These are phyloP conservation scores for Agrocybe praecox DNA, from an alignment of 768 basidiomycete genomes.

Conservation along the genomic window DNA sequence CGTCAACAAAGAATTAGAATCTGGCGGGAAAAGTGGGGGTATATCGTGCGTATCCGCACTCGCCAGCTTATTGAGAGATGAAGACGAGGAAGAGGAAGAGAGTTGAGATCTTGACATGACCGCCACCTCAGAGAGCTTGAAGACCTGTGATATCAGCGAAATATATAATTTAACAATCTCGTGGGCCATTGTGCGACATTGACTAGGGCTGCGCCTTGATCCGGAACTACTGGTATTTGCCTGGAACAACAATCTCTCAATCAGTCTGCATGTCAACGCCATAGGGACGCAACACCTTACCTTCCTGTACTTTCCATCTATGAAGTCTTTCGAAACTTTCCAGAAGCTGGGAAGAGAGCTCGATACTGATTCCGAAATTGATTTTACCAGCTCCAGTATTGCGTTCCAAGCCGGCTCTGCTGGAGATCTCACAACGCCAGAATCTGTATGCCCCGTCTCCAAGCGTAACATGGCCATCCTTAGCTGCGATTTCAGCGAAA, in stretches of 20 bases:
- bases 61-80: background rate
- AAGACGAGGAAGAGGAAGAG: background rate
- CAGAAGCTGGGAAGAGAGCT: slow-evolving; percentile 87
- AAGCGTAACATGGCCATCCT: slow-evolving; percentile 57
- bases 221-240: slow-evolving; percentile 33
- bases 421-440: slow-evolving; percentile 56
- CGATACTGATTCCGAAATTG: slow-evolving; percentile 78
- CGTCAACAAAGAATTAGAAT: slow-evolving; percentile 79
- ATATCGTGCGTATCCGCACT: slow-evolving; percentile 27
- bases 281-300: slow-evolving; percentile 34
- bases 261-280: slow-evolving; percentile 11
- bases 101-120: slow-evolving; percentile 47
- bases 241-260: slow-evolving; percentile 27
- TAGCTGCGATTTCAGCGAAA: slow-evolving; percentile 40
- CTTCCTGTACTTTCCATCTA: slow-evolving; percentile 91
- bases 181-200: slow-evolving; percentile 84
- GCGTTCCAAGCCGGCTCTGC: slow-evolving; percentile 83
- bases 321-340: slow-evolving; percentile 86
- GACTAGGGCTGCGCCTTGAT: slow-evolving; percentile 78
- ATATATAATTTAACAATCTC: slow-evolving; percentile 88
- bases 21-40: slow-evolving; percentile 62
- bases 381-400: slow-evolving; percentile 75
- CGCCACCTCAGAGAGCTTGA: slow-evolving; percentile 68
- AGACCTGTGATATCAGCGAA: slow-evolving; percentile 81
- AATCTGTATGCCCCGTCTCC: slow-evolving; percentile 66